phyloP scores from a whole-genome alignment of 768 basidiomycete species.

The Gymnopilus dilepis region DNA sequence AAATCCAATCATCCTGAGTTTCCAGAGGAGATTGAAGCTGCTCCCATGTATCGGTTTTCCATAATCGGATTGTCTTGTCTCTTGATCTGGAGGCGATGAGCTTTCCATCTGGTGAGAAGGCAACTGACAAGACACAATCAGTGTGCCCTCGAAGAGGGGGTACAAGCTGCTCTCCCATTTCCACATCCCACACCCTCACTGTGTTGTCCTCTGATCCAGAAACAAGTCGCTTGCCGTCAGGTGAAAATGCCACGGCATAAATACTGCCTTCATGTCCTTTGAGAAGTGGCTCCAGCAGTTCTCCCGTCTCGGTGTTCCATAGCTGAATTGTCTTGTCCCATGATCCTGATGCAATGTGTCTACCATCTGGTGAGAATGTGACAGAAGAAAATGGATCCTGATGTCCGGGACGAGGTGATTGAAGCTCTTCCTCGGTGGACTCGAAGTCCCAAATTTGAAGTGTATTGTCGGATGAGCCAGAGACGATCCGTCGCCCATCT shows the following conservation, averaged over 20 bases:
- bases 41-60: too few species aligned
- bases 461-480: too few species aligned
- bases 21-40: too few species aligned
- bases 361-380: constrained; percentile 12
- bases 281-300: too few species aligned
- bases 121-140: not conserved
- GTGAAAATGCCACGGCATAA: not conserved
- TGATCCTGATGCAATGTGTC: constrained; percentile 9
- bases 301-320: too few species aligned
- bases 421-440: too few species aligned
- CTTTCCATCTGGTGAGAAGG: too few species aligned
- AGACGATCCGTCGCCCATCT: too few species aligned
- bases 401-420: constrained; percentile 11
- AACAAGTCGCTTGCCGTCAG: constrained; percentile 14
- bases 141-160: not conserved
- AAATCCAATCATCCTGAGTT: too few species aligned
- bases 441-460: too few species aligned
- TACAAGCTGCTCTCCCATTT: not conserved
- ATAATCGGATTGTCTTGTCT: too few species aligned
- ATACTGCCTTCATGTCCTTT: not conserved
- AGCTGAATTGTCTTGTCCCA: constrained; percentile 8
- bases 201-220: constrained; percentile 8
- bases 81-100: too few species aligned
- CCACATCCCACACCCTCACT: constrained; percentile 19
- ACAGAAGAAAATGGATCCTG: constrained; percentile 12